phyloP scores from a whole-genome alignment of 1,139 yeast genomes.

The Suhomyces kunorum region DNA sequence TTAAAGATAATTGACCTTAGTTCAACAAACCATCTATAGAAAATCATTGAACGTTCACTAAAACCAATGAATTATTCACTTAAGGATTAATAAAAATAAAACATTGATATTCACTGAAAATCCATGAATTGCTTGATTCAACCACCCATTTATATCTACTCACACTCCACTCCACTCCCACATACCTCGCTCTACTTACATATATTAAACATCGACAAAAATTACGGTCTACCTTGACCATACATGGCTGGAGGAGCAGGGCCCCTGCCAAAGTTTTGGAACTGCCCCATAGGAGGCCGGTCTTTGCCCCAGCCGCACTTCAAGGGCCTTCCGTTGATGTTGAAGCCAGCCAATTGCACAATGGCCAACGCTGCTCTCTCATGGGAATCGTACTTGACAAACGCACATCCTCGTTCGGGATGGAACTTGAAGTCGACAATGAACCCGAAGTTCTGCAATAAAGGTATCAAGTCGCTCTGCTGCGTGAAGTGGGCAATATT shows the following conservation, averaged over 20 bases:
- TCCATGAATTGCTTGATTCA: too few relatives aligned
- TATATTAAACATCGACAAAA: conserved; percentile 6
- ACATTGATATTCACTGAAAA: too few relatives aligned
- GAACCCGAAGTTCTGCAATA: conserved; percentile 77
- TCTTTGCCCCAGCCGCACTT: conserved; percentile 90
- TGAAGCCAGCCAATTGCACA: conserved; percentile 74
- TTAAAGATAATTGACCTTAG: too few relatives aligned
- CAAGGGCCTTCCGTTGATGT: conserved; percentile 74
- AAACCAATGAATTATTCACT: too few relatives aligned
- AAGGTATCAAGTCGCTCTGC: conserved; percentile 72
- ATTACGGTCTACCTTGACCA: conserved; percentile 7
- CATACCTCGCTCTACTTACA: too few relatives aligned
- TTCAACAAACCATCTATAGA: too few relatives aligned
- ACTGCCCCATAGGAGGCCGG: conserved; percentile 44
- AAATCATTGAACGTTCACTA: too few relatives aligned
- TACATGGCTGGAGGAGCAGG: conserved; percentile 12
- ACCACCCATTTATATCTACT: too few relatives aligned
- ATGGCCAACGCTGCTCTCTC: conserved; percentile 89
- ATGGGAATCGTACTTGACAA: conserved; percentile 83
- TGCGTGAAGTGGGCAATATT: conserved; percentile 77
- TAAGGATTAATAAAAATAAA: too few relatives aligned
- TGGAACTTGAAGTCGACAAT: conserved; percentile 80
- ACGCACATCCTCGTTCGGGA: conserved; percentile 82
- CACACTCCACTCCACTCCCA: too few relatives aligned
- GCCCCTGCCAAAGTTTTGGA: conserved; percentile 35